Conservation (phyloP, 2,329 filamentous ascomycete genomes). For the Nannizzia gypsea region DNA sequence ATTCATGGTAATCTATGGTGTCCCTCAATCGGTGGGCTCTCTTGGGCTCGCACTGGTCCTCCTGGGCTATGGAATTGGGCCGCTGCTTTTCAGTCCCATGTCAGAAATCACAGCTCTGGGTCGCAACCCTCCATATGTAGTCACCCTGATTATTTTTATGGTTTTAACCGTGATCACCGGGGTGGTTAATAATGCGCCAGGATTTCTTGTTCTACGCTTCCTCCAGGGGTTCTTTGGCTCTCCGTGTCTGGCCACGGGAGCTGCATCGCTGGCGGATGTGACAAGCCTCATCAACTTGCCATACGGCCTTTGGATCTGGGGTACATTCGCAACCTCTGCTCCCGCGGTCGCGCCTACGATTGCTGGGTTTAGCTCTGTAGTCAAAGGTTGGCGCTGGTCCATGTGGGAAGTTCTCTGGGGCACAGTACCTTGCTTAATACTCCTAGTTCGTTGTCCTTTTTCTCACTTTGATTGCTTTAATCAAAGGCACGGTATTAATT, state of each 20-base stretch:
- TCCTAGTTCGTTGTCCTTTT: background rate
- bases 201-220: conserved; percentile 11
- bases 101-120: conserved; percentile 11
- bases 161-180: conserved; percentile 13
- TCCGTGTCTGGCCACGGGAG: conserved; percentile 3
- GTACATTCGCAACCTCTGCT: background rate
- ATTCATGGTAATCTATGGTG: background rate
- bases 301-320: conserved; percentile 18
- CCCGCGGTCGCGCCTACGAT: background rate
- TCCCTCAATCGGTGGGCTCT: conserved; percentile 27
- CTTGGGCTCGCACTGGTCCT: conserved; percentile 53
- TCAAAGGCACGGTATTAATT: background rate
- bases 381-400: conserved; percentile 1
- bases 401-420: conserved; percentile 4
- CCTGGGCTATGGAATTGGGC: conserved; percentile 35
- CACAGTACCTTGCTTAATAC: background rate
- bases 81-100: conserved; percentile 11
- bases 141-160: conserved; percentile 11
- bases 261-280: conserved; percentile 2
- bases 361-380: background rate
- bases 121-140: conserved; percentile 12
- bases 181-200: conserved; percentile 11
- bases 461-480: background rate
- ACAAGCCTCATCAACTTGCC: background rate
- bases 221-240: conserved; percentile 9